Conservation (phyloP, 306 rosid genomes). For the Casuarina equisetifolia region DNA sequence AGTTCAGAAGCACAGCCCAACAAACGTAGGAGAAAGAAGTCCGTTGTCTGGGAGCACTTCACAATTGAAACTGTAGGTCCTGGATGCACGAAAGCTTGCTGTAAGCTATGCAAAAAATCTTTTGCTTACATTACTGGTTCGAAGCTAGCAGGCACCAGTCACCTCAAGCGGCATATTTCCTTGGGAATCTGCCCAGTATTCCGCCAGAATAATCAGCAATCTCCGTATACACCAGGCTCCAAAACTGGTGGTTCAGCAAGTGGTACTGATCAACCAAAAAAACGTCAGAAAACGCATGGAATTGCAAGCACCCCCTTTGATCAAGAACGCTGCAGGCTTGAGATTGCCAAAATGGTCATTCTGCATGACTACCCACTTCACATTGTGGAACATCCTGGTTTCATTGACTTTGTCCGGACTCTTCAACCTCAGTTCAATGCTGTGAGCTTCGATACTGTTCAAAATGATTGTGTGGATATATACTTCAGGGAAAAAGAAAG, state of each 20-base stretch:
- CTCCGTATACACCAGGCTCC: conserved; percentile 25
- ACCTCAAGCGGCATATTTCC: conserved; percentile 75
- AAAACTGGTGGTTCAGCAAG: conserved; percentile 31
- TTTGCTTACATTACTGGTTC: conserved; percentile 78
- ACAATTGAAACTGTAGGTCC: conserved; percentile 60
- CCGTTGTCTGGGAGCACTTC: conserved; percentile 89
- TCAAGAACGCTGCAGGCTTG: conserved; percentile 61
- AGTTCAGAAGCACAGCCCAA: conserved; percentile 41
- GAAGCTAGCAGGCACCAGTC: conserved; percentile 85
- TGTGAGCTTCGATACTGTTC: conserved; percentile 41
- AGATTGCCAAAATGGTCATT: conserved; percentile 76
- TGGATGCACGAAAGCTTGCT: conserved; percentile 65
- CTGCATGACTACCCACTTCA: conserved; percentile 88
- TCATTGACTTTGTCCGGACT: conserved; percentile 53
- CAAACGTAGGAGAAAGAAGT: conserved; percentile 68
- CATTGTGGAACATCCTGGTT: conserved; percentile 77
- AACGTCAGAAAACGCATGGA: conserved; percentile 48
- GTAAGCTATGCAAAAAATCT: conserved; percentile 74
- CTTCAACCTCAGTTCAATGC: conserved; percentile 79
- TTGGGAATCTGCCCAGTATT: conserved; percentile 71
- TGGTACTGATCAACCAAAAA: conserved; percentile 48
- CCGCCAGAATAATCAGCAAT: conserved; percentile 53
- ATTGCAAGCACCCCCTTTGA: conserved; percentile 51
- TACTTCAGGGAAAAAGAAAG: conserved; percentile 66
- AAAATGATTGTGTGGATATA: conserved; percentile 54